Conservation (phyloP, 768 basidiomycete species). For the Termitomyces sp. region DNA sequence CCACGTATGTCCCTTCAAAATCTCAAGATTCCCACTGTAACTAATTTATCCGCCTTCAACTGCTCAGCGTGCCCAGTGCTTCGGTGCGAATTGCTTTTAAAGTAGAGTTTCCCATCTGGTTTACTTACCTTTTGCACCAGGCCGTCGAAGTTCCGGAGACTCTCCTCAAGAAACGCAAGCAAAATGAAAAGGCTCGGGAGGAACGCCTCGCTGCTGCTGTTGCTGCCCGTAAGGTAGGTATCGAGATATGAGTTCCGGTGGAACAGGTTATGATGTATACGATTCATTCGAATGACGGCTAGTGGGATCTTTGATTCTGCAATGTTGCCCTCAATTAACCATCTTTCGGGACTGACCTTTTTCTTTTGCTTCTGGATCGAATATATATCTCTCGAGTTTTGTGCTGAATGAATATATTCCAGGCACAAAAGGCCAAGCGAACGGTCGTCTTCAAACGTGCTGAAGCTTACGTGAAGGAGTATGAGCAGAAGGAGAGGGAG, state of each 20-base stretch:
- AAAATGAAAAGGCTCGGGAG: slow-evolving; percentile 94
- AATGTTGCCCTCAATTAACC: slow-evolving; percentile 81
- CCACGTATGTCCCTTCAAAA: slow-evolving; percentile 39
- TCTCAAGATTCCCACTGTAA: neutral
- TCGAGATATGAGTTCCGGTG: slow-evolving; percentile 8
- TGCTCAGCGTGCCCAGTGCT: slow-evolving; percentile 47
- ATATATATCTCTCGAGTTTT: neutral
- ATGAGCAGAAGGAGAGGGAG: slow-evolving; percentile 87
- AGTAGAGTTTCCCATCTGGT: slow-evolving; percentile 1
- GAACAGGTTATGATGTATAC: slow-evolving; percentile 72
- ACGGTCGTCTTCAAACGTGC: slow-evolving; percentile 99
- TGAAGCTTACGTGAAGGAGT: slow-evolving; percentile 97
- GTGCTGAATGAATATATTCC: slow-evolving; percentile 2
- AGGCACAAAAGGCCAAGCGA: slow-evolving; percentile 90
- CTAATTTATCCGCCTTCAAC: slow-evolving; percentile 9
- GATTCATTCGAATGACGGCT: slow-evolving; percentile 71
- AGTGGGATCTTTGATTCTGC: slow-evolving; percentile 51
- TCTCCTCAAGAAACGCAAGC: slow-evolving; percentile 98
- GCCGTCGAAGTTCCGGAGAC: slow-evolving; percentile 98
- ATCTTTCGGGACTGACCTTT: slow-evolving; percentile 87
- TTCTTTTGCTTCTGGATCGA: neutral
- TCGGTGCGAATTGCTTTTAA: slow-evolving; percentile 36
- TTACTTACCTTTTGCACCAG: slow-evolving; percentile 33
- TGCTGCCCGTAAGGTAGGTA: slow-evolving; percentile 83
- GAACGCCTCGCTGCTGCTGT: slow-evolving; percentile 81